phyloP scores from a whole-genome alignment of 225 moss, liverwort and hornwort species.

The Marchantia polymorpha region DNA sequence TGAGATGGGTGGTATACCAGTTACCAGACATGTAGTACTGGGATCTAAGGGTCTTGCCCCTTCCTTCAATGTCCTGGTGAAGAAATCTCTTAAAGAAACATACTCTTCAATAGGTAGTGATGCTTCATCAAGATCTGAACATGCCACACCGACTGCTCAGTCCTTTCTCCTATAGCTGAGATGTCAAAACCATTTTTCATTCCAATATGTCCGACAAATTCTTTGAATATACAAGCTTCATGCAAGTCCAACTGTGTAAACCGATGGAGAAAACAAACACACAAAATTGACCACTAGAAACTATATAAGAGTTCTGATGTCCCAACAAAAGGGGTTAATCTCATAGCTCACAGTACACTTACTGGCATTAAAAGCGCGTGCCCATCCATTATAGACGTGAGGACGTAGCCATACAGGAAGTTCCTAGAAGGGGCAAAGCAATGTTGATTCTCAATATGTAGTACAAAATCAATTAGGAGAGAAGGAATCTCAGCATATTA shows the following conservation, averaged over 20 bases:
- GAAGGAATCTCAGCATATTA: too few relatives aligned
- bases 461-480: too few relatives aligned
- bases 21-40: slow-evolving; percentile 72
- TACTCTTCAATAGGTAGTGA: slow-evolving; percentile 75
- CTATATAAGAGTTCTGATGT: background rate
- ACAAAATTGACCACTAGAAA: background rate
- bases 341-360: background rate
- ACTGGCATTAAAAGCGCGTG: slow-evolving; percentile 78
- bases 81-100: slow-evolving; percentile 72
- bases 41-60: slow-evolving; percentile 76
- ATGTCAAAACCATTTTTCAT: too few relatives aligned
- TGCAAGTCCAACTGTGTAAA: background rate
- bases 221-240: too few relatives aligned
- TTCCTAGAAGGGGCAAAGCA: slow-evolving; percentile 29
- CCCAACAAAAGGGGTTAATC: background rate
- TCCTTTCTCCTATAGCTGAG: too few relatives aligned
- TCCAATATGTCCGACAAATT: too few relatives aligned
- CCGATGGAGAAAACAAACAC: background rate
- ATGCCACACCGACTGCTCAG: background rate
- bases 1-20: slow-evolving; percentile 47
- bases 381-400: slow-evolving; percentile 76
- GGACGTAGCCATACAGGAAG: slow-evolving; percentile 83
- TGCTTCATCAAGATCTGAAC: slow-evolving; percentile 66
- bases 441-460: too few relatives aligned
- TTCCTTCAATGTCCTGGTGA: slow-evolving; percentile 76